These are phyloP conservation scores for Hypoxylon sp. DNA, from an alignment of 2,329 filamentous ascomycete species.

Conservation along the genomic window DNA sequence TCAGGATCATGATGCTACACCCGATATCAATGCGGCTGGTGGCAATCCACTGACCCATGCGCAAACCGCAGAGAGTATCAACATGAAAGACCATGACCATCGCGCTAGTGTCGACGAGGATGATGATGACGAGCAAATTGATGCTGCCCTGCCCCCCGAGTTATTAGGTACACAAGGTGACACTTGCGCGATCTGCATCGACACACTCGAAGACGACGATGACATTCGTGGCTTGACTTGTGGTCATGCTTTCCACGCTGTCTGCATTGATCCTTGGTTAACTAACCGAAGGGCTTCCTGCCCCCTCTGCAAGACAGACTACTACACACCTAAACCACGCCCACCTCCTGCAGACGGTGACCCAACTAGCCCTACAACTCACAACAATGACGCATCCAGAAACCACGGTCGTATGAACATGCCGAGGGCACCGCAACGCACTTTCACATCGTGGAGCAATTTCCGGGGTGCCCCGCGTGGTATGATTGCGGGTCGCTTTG, in stretches of 20 bases:
- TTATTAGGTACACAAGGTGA: constrained; percentile 86
- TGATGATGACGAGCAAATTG: constrained; percentile 83
- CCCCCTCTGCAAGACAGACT: constrained; percentile 97
- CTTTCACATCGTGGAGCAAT: constrained; percentile 54
- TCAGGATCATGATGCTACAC: constrained; percentile 45
- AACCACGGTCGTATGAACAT: constrained; percentile 62
- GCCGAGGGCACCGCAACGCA: constrained; percentile 57
- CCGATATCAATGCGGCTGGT: constrained; percentile 34
- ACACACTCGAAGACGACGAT: constrained; percentile 93
- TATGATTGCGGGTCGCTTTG: constrained; percentile 46
- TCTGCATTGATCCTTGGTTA: constrained; percentile 95
- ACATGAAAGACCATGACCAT: constrained; percentile 47
- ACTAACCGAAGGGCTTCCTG: constrained; percentile 95
- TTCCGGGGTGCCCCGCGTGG: constrained; percentile 51
- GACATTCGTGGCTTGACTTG: constrained; percentile 94
- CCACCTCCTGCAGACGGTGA: constrained; percentile 62
- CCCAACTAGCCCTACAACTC: constrained; percentile 49
- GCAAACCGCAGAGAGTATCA: constrained; percentile 41
- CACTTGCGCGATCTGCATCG: constrained; percentile 95
- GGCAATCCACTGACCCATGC: constrained; percentile 41
- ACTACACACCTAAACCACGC: constrained; percentile 93
- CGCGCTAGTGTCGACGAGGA: constrained; percentile 61
- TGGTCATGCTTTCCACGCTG: constrained; percentile 97
- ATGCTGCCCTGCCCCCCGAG: constrained; percentile 84
- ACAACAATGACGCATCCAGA: constrained; percentile 51